Conservation (phyloP, 805 yeast species). For the Yarrowia sp. region DNA sequence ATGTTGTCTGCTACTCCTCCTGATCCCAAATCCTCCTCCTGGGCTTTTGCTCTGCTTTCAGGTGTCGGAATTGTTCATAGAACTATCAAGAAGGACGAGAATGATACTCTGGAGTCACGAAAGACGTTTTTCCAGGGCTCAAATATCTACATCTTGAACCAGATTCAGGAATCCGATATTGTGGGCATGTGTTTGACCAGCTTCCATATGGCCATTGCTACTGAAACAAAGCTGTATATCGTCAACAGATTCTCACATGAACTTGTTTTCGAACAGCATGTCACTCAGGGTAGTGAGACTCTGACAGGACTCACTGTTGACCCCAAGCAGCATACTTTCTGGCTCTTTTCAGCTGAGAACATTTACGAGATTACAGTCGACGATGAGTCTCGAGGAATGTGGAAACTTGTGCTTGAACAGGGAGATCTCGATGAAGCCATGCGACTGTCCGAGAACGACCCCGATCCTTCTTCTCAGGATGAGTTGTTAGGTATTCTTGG, state of each 20-base stretch:
- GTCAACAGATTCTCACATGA: constrained; percentile 62
- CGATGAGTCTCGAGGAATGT: constrained; percentile 74
- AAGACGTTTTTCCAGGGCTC: constrained; percentile 31
- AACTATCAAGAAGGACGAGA: constrained; percentile 25
- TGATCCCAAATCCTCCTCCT: constrained; percentile 19
- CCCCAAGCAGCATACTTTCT: constrained; percentile 62
- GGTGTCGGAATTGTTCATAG: constrained; percentile 58
- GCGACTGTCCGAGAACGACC: constrained; percentile 51
- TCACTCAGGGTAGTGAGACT: constrained; percentile 52
- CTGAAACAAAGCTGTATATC: constrained; percentile 53
- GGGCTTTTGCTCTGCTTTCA: constrained; percentile 57
- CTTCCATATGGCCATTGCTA: constrained; percentile 61
- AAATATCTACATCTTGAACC: constrained; percentile 28
- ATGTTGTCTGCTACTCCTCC: constrained; percentile 29
- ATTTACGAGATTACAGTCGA: constrained; percentile 73
- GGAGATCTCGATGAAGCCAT: constrained; percentile 72
- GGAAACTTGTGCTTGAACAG: constrained; percentile 67
- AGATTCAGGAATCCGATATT: constrained; percentile 45
- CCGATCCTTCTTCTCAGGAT: constrained; percentile 42
- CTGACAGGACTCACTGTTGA: constrained; percentile 61
- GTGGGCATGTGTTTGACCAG: constrained; percentile 57
- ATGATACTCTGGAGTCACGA: constrained; percentile 20
- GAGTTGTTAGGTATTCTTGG: constrained; percentile 58
- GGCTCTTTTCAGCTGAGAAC: constrained; percentile 69
- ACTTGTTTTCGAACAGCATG: constrained; percentile 54